These are phyloP conservation scores for Lyophyllum semitale DNA, from an alignment of 768 basidiomycete species.

Conservation along the genomic window DNA sequence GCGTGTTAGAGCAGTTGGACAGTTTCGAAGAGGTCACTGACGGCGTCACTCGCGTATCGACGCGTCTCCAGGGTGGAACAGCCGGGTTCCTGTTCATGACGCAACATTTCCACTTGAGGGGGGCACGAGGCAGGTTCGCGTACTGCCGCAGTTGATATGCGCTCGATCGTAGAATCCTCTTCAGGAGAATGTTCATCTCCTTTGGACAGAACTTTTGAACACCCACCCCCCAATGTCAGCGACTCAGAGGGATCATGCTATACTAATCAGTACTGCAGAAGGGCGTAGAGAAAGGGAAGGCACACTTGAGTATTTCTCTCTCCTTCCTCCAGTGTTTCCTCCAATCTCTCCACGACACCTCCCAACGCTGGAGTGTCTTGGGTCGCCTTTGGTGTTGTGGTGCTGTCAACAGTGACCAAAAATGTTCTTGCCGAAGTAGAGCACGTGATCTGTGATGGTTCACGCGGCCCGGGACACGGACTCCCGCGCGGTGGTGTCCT, in stretches of 20 bases:
- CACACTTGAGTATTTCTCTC: constrained; percentile 1
- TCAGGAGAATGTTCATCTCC: neutral
- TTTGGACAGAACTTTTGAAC: neutral
- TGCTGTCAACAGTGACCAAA: constrained; percentile 2
- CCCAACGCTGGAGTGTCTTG: constrained; percentile 7
- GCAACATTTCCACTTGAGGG: constrained; percentile 12
- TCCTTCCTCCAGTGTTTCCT: constrained; percentile 13
- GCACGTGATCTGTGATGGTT: constrained; percentile 16
- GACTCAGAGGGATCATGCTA: constrained; percentile 14
- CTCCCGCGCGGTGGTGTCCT: neutral
- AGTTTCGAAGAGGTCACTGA: neutral
- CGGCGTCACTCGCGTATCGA: constrained; percentile 4
- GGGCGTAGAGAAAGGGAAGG: neutral
- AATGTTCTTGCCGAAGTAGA: constrained; percentile 10
- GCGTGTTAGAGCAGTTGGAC: neutral
- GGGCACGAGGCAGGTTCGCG: constrained; percentile 11
- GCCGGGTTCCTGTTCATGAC: neutral
- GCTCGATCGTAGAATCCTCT: neutral
- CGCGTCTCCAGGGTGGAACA: constrained; percentile 2
- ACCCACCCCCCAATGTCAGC: constrained; percentile 6
- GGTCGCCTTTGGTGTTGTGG: neutral
- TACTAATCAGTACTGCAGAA: neutral
- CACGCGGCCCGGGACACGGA: neutral
- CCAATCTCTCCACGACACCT: constrained; percentile 7
- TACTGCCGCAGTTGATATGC: constrained; percentile 3